These are phyloP conservation scores for Otatea glauca DNA, from an alignment of 176 grass and related monocot species.

Conservation along the genomic window DNA sequence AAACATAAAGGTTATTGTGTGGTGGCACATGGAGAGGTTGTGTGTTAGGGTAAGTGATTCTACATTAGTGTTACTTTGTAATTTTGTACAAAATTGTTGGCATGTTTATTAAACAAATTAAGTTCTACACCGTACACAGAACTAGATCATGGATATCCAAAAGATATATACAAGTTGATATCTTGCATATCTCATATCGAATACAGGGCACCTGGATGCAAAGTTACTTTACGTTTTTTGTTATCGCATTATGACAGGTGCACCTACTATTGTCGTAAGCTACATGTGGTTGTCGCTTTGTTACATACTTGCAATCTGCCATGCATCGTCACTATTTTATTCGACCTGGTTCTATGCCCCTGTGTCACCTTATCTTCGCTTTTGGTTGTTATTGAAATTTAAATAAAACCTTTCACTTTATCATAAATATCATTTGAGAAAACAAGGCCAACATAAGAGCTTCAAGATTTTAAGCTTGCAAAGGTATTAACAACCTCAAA, in stretches of 20 bases:
- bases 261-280: rapidly evolving
- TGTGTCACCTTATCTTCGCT: background rate
- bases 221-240: background rate
- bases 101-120: background rate
- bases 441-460: background rate
- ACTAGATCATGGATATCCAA: background rate
- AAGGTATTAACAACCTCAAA: background rate
- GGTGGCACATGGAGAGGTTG: background rate
- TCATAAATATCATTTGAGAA: background rate
- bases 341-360: rapidly evolving
- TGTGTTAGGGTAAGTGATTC: background rate
- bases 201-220: background rate
- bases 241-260: rapidly evolving
- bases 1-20: background rate
- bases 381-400: background rate
- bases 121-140: rapidly evolving
- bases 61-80: background rate
- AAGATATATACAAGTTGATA: background rate
- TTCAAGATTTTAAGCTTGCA: background rate
- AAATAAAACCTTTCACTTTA: background rate
- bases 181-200: background rate
- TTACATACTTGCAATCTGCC: background rate
- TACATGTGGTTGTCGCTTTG: background rate
- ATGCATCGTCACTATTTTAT: background rate
- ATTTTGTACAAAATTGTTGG: background rate